A percentile compares a stretch with the other conserved stretches of the same genome.
Evolutionary conservation across 768 basidiomycete species (phyloP).

Genomic region (Mycena polygramma): DNA sequence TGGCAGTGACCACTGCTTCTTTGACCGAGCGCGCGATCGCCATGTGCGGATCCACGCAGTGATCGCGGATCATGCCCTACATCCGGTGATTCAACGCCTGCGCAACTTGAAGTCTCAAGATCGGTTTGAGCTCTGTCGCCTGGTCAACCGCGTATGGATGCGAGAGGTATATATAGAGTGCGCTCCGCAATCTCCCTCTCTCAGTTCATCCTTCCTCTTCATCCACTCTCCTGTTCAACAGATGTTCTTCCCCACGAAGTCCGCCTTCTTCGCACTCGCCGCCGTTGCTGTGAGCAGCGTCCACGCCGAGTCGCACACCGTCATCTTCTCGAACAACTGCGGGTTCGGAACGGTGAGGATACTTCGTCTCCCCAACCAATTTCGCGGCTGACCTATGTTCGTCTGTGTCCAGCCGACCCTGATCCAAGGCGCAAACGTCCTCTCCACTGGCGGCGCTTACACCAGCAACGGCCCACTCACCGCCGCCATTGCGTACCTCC

Average conservation of each 20-base stretch:
- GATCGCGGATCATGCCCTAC: too few relatives aligned
- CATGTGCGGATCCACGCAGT: too few relatives aligned
- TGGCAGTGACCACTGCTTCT: too few relatives aligned
- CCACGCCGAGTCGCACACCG: constrained; percentile 11
- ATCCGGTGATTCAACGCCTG: too few relatives aligned
- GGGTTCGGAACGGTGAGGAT: constrained; percentile 19
- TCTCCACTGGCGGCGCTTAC: constrained; percentile 24
- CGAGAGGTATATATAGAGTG: too few relatives aligned
- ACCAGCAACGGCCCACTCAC: constrained; percentile 22
- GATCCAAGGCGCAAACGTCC: constrained; percentile 14
- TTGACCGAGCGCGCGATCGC: too few relatives aligned
- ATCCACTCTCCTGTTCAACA: background rate
- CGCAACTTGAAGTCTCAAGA: too few relatives aligned
- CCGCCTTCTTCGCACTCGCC: constrained; percentile 8
- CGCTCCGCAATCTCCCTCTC: too few relatives aligned
- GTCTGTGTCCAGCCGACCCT: constrained; percentile 12
- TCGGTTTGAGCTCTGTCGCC: too few relatives aligned
- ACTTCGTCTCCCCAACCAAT: background rate
- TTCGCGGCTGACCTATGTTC: too few relatives aligned
- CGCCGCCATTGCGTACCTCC: constrained; percentile 33
- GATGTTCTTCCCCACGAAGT: constrained; percentile 22
- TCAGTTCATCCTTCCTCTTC: too few relatives aligned
- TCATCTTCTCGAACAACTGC: constrained; percentile 23
- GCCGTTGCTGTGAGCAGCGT: constrained; percentile 12
- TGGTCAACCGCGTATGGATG: too few relatives aligned